Evolutionary conservation across 73 alveolate genomes (phyloP).

Genomic region (Uronychia binucleata): DNA sequence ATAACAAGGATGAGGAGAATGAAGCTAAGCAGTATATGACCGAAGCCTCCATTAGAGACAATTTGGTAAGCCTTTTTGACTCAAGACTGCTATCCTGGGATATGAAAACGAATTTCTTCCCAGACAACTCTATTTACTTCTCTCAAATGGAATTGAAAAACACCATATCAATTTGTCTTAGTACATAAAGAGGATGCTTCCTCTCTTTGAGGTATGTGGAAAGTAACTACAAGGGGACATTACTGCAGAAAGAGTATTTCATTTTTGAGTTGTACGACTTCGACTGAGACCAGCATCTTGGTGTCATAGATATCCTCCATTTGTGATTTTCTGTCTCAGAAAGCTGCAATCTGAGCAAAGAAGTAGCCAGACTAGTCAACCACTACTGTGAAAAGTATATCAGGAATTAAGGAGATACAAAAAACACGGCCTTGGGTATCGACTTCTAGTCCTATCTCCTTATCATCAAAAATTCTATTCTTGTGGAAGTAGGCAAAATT

Average conservation of each 20-base stretch:
- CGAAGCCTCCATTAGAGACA: background rate
- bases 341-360: background rate
- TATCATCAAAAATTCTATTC: background rate
- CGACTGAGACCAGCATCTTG: background rate
- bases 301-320: background rate
- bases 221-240: background rate
- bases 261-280: background rate
- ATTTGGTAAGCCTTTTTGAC: slow-evolving; percentile 1
- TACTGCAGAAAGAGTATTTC: background rate
- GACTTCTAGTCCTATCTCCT: background rate
- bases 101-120: background rate
- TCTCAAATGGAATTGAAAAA: slow-evolving; percentile 8
- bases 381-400: background rate
- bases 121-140: background rate
- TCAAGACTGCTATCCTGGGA: background rate
- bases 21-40: background rate
- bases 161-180: background rate
- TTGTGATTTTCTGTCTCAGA: background rate
- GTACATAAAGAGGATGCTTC: background rate
- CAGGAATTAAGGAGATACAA: background rate
- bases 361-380: background rate
- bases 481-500: background rate
- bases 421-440: background rate
- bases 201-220: background rate
- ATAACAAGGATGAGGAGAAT: background rate